phyloP scores from a whole-genome alignment of 306 rosid genomes.

The Gastrolobium bilobum region DNA sequence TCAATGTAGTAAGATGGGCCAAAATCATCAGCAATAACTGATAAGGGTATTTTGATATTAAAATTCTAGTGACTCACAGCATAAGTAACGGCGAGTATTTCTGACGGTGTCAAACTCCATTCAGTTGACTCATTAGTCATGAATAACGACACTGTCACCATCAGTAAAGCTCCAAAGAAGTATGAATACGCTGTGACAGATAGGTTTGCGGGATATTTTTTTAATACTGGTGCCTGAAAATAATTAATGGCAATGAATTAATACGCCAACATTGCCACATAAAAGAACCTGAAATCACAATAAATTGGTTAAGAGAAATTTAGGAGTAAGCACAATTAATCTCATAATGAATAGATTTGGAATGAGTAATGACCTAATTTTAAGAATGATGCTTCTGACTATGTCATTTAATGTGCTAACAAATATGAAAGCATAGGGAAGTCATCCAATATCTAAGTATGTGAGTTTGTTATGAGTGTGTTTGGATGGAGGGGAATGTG shows the following conservation, averaged over 20 bases:
- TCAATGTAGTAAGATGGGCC: slow-evolving; percentile 8
- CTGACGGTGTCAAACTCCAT: slow-evolving; percentile 82
- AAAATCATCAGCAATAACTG: slow-evolving; percentile 24
- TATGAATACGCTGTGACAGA: slow-evolving; percentile 89
- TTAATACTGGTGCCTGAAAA: slow-evolving; percentile 87
- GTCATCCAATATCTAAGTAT: slow-evolving; percentile 3
- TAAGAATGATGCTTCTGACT: slow-evolving; percentile 2
- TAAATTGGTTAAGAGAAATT: slow-evolving; percentile 17
- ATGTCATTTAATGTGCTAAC: slow-evolving; percentile 35
- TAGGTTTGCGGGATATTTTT: slow-evolving; percentile 79
- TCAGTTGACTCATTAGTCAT: slow-evolving; percentile 65
- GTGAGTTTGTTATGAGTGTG: neutral
- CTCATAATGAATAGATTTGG: slow-evolving; percentile 15
- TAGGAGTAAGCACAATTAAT: slow-evolving; percentile 25
- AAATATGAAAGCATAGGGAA: neutral
- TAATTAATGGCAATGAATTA: slow-evolving; percentile 39
- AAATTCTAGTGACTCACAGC: slow-evolving; percentile 69
- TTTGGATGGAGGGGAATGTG: neutral
- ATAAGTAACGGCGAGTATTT: slow-evolving; percentile 82
- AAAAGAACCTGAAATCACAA: slow-evolving; percentile 30
- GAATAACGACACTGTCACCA: slow-evolving; percentile 76
- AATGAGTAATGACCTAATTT: neutral
- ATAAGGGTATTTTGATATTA: slow-evolving; percentile 21
- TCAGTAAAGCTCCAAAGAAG: slow-evolving; percentile 73
- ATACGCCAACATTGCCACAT: slow-evolving; percentile 21